Percentiles rank a stretch among this genome's conserved stretches.
phyloP scores from a whole-genome alignment of 2,329 filamentous ascomycete genomes.

The Aureobasidium sp. region DNA sequence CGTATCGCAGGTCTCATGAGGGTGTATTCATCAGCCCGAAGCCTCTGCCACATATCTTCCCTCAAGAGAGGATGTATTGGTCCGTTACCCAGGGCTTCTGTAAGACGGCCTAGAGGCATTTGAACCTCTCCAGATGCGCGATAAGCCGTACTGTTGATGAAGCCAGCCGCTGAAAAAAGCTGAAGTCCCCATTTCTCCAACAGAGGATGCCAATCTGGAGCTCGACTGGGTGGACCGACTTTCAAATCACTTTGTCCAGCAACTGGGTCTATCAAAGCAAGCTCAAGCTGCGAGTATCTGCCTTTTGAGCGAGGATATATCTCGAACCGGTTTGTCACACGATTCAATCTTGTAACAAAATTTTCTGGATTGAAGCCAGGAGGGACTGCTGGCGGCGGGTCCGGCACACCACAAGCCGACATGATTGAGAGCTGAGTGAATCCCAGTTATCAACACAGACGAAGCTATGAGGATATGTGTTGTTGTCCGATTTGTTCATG shows the following conservation, averaged over 20 bases:
- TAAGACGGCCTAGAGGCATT: neutral
- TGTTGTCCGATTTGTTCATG: neutral
- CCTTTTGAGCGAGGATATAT: neutral
- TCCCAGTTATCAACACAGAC: neutral
- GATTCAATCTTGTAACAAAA: neutral
- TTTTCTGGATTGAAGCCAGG: neutral
- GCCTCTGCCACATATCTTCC: neutral
- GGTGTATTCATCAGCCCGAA: neutral
- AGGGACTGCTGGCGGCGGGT: neutral
- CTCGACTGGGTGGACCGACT: neutral
- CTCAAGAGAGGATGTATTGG: neutral
- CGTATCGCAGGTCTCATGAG: slow-evolving; percentile 1
- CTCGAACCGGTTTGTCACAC: neutral
- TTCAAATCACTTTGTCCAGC: neutral
- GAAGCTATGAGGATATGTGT: neutral
- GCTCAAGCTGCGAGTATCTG: neutral
- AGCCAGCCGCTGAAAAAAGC: neutral
- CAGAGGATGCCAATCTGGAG: slow-evolving; percentile 1
- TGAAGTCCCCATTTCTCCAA: neutral
- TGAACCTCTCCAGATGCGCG: neutral
- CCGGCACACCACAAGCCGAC: neutral
- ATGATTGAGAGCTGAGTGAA: neutral
- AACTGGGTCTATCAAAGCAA: neutral
- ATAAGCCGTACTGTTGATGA: neutral
- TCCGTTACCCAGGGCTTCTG: neutral